Evolutionary conservation across 306 rosid genomes (phyloP), one percentile per base, ranked within the genome.

Genomic region (Trifolium subterraneum): DNA sequence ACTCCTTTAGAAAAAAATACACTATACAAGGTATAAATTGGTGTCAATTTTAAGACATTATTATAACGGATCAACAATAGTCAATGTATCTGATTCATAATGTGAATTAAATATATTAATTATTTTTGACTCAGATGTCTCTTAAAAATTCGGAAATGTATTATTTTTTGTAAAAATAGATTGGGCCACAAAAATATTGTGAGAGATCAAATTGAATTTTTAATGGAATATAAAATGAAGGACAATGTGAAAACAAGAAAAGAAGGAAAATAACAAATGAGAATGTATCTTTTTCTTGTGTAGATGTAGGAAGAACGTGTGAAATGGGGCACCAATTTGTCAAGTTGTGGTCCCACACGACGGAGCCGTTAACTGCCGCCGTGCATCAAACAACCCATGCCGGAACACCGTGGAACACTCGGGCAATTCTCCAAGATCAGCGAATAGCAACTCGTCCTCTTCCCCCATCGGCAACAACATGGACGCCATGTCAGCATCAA

Each of bases 381-480:
- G 66, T 25, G 39, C 73, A 9, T 65, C 80, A 20, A 65, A 58
- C 11, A 75, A 4, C 0, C 83, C 86, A 8, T 65, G 72, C 41
- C 75, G 75, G 81, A 93, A 90, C 35, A 93, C 96, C 0, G 84
- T 22, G 0, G 94, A 86, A 68, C 92, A 90, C 83, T 92, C 99
- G 63, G 99, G 99, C 71, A 94, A 64, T 86, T 94, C 99, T 0
- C 89, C 99, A 4, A 94, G 92, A 62, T 94, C 99, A 3, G 97
- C 99, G 35, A 86, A 94, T 0, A 94, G 85, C 13, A 85, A 85
- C 66, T 90, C 99, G 41, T 94, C 99, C 82, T 94, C 97, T 58
- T 87, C 97, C 33, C 87, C 63, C 99, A 94, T 88, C 0, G 97
- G 97, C 67, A 94, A 39, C 20, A 88, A 54, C 80, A 84, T 66